Conservation (phyloP, 2,329 filamentous ascomycete genomes). For the Arthrocladium fulminans region DNA sequence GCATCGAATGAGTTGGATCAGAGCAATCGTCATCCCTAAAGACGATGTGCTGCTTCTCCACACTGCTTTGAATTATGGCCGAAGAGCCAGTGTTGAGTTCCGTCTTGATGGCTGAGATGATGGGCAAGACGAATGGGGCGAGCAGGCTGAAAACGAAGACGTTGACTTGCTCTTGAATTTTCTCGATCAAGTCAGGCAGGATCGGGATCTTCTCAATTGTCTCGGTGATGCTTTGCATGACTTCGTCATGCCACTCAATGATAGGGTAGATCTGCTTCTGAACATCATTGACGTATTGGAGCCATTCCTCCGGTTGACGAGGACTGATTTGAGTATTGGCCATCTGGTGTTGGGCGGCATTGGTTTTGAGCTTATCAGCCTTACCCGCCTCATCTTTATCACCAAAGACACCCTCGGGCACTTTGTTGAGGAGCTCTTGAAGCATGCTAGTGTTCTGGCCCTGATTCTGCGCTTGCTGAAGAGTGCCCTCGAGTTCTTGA, state of each 20-base stretch:
- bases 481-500: conserved; percentile 75
- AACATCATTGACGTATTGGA: conserved; percentile 62
- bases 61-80: conserved; percentile 78
- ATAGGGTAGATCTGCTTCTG: conserved; percentile 78
- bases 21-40: conserved; percentile 68
- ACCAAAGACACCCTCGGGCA: conserved; percentile 73
- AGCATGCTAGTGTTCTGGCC: conserved; percentile 61
- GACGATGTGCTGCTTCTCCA: conserved; percentile 75
- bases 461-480: conserved; percentile 51
- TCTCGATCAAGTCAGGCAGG: conserved; percentile 73
- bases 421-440: conserved; percentile 68
- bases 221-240: conserved; percentile 69
- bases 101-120: conserved; percentile 76
- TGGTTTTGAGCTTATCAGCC: conserved; percentile 69
- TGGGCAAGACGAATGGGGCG: conserved; percentile 76
- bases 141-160: conserved; percentile 87
- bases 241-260: conserved; percentile 81
- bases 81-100: conserved; percentile 79
- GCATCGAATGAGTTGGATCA: conserved; percentile 89
- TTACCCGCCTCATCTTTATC: conserved; percentile 64
- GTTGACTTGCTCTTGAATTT: conserved; percentile 78
- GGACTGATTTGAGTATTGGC: conserved; percentile 65
- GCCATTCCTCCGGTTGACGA: conserved; percentile 74
- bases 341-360: conserved; percentile 66
- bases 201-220: conserved; percentile 79